Evolutionary conservation across 1,284 basidiomycete genomes (phyloP), one percentile per base, ranked within the genome.

Genomic region (Puccinia horiana): DNA sequence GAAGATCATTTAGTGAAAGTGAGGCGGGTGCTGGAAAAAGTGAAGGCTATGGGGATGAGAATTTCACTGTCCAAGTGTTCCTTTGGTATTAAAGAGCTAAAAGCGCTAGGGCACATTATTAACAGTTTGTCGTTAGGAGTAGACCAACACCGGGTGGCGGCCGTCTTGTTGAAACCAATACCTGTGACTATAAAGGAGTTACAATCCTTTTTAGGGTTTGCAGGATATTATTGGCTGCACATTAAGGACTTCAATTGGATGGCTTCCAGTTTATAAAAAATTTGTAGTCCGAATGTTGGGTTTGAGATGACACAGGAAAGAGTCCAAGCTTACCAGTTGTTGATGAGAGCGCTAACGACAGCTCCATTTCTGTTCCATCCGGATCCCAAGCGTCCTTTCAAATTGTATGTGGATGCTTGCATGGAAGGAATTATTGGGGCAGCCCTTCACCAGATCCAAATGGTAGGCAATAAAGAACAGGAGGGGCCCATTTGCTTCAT

Each of bases 91-190:
- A 9, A 63, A n/a, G 35, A 40, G n/a, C 16, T 76, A 0, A 76
- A 76, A 44, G 75, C 44, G 2, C 4, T 76, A n/a, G 75, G 52
- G 9, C 56, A 76, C 26, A 61, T 76, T 2, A 37, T 76, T 61
- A 23, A 18, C 0, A 56, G 75, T 0, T 29, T 76, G 8, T 20
- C 18, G 0, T 20, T 76, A n/a, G 52, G 18, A 23, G 29, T 76
- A 42, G 75, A 76, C 23, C 54, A 76, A 26, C 26, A 63, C 4
- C 35, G 40, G n/a, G 56, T 61, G 63, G 56, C 52, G 18, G 75
- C 75, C 4, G 44, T 76, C 35, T 9, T 61, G 16, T 11, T 58
- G 23, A 63, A 61, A 42, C 52, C 52, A 3, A n/a, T 63, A 23
- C 75, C 56, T 1, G 18, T 11, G 0, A 63, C 9, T 1, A 23